phyloP scores from a whole-genome alignment of 352 stramenopile genomes.

The Globisporangium cederbergense region DNA sequence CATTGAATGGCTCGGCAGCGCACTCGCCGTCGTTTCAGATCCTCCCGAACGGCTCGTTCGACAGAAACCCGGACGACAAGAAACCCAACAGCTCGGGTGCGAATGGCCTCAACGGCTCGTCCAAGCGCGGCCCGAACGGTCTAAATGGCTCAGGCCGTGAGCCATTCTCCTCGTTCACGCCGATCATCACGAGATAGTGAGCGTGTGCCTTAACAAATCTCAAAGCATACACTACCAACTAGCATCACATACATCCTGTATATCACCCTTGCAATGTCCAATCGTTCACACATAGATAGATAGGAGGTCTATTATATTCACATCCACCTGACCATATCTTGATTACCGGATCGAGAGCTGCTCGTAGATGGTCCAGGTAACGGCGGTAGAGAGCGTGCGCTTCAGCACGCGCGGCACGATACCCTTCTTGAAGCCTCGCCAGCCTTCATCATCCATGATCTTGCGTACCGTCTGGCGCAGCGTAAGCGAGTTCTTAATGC shows the following conservation, averaged over 20 bases:
- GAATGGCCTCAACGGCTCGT: conserved; percentile 26
- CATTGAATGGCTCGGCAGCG: not conserved
- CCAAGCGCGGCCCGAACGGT: conserved; percentile 21
- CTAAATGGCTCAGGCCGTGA: conserved; percentile 35
- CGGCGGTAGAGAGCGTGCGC: conserved; percentile 96
- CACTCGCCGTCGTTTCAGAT: conserved; percentile 8
- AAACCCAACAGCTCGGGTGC: conserved; percentile 16
- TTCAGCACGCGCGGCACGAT: conserved; percentile 93
- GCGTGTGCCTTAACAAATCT: not conserved
- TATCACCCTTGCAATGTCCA: not conserved
- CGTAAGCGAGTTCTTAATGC: conserved; percentile 52
- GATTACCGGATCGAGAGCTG: conserved; percentile 61
- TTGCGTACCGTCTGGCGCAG: conserved; percentile 67
- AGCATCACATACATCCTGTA: not conserved
- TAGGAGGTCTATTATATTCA: conserved; percentile 16
- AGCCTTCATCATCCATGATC: conserved; percentile 92
- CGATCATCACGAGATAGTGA: conserved; percentile 80
- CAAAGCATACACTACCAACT: not conserved
- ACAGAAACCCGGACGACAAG: conserved; percentile 24
- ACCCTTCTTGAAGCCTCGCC: conserved; percentile 91
- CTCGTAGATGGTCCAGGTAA: conserved; percentile 99
- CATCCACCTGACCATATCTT: conserved; percentile 1
- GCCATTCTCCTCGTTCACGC: conserved; percentile 81
- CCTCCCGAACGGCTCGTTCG: conserved; percentile 8
- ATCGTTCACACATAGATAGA: conserved; percentile 5